Evolutionary conservation across 2,329 filamentous ascomycete genomes (phyloP), one percentile per base, ranked within the genome.

Genomic region (Microdochium paspali): DNA sequence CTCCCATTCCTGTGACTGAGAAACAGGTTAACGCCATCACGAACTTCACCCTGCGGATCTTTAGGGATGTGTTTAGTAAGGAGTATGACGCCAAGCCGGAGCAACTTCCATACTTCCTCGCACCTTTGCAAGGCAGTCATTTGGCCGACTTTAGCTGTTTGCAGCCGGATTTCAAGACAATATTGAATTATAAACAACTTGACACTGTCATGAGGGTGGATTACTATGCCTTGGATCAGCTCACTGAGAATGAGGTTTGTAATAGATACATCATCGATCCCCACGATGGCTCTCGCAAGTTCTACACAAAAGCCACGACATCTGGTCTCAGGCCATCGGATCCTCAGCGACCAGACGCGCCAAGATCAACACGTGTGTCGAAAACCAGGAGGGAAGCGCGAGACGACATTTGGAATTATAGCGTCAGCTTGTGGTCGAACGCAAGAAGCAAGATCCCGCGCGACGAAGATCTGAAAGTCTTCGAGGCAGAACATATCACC

Each of bases 21-120:
- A 57, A 66, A 0, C 59, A 71, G 1, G 53, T 89, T 0, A 64
- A 75, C 1, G 61, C 69, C 1, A 61, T 97, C n/a, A 82, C 80
- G 1, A 65, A 63, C 0, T 95, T 93, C 60, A 95, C 87, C 0
- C 67, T 94, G 35, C 74, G 77, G 4, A 65, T 94, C 0, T 96
- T 94, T 62, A 69, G 79, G 15, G 89, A 97, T 55, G 71, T 96
- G 0, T 97, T 95, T 68, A 91, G 90, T 63, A 98, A 98, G 62
- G 73, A 74, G 3, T 98, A 88, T 57, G 80, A 86, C 44, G 70
- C 77, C 0, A 72, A 80, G 15, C 55, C 71, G 0, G 64, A 73
- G 1, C 80, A 83, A 24, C 76, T 95, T 61, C 84, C 90, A 0
- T 98, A 96, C 63, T 95, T 90, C 70, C 59, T 96, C 13, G 85